These are phyloP conservation scores for Suillus paluster DNA, from an alignment of 768 basidiomycete species.

Conservation along the genomic window DNA sequence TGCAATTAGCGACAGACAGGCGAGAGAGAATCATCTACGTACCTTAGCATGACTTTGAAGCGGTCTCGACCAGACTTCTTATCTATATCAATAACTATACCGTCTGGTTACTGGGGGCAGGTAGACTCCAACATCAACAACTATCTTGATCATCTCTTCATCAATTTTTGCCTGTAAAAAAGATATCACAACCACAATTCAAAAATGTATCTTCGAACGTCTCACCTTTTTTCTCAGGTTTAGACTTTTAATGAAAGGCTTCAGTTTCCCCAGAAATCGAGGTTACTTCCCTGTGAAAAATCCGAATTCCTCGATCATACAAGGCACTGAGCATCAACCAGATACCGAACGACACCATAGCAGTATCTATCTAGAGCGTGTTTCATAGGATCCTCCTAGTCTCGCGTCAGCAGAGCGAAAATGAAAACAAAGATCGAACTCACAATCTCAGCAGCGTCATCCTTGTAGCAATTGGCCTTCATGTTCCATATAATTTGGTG, in stretches of 20 bases:
- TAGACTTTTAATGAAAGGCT: conserved; percentile 95
- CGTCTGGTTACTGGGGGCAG: conserved; percentile 98
- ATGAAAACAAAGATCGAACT: conserved; percentile 26
- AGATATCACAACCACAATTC: not conserved
- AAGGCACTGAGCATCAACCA: conserved; percentile 85
- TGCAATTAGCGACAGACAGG: conserved; percentile 1
- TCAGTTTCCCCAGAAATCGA: conserved; percentile 97
- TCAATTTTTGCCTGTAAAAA: conserved; percentile 92
- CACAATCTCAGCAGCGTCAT: conserved; percentile 86
- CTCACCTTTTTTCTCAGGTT: conserved; percentile 93
- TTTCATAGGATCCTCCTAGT: conserved; percentile 93
- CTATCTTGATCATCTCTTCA: conserved; percentile 97
- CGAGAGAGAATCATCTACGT: conserved; percentile 10
- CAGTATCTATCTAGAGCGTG: conserved; percentile 90
- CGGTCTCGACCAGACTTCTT: conserved; percentile 94
- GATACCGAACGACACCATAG: conserved; percentile 85
- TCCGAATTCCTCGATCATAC: conserved; percentile 91
- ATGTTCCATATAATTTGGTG: conserved; percentile 99
- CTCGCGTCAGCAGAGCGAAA: conserved; percentile 12
- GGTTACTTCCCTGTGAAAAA: conserved; percentile 98
- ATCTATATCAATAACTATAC: conserved; percentile 95
- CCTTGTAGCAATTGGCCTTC: conserved; percentile 97
- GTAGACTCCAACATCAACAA: conserved; percentile 94
- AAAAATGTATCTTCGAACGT: not conserved
- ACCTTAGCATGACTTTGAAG: conserved; percentile 98